These are phyloP conservation scores for Candida xyloterini DNA, from an alignment of 805 yeast genomes.

Conservation along the genomic window DNA sequence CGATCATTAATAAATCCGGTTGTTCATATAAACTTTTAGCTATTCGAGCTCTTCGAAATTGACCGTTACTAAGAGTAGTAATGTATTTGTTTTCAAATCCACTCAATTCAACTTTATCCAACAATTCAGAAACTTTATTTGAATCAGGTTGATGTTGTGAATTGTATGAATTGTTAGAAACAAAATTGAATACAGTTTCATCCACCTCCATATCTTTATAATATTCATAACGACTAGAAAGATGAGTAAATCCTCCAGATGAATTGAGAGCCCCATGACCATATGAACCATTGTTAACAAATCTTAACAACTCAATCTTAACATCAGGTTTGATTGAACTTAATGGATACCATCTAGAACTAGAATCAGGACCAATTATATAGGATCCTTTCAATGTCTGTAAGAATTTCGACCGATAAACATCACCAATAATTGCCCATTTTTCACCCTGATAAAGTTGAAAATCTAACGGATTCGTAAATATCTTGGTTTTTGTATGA, in stretches of 20 bases:
- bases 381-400: constrained; percentile 55
- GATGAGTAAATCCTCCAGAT: constrained; percentile 56
- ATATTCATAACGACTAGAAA: constrained; percentile 86
- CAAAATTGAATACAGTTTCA: constrained; percentile 58
- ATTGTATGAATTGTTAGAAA: constrained; percentile 54
- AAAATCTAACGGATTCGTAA: constrained; percentile 41
- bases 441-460: constrained; percentile 37
- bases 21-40: constrained; percentile 67
- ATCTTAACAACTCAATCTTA: constrained; percentile 38
- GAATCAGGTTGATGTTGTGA: constrained; percentile 36
- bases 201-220: constrained; percentile 78
- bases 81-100: constrained; percentile 71
- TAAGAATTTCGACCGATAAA: constrained; percentile 53
- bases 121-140: constrained; percentile 38
- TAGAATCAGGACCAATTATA: constrained; percentile 47
- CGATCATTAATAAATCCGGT: constrained; percentile 70
- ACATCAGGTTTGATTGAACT: constrained; percentile 42
- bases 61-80: constrained; percentile 90
- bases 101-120: constrained; percentile 50
- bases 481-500: constrained; percentile 23
- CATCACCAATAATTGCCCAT: constrained; percentile 54
- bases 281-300: constrained; percentile 35
- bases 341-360: constrained; percentile 52
- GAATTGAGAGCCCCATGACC: constrained; percentile 37
- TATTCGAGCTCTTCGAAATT: constrained; percentile 82